These are phyloP conservation scores for Cladophialophora yegresii DNA, from an alignment of 2,329 filamentous ascomycete genomes.

Conservation along the genomic window DNA sequence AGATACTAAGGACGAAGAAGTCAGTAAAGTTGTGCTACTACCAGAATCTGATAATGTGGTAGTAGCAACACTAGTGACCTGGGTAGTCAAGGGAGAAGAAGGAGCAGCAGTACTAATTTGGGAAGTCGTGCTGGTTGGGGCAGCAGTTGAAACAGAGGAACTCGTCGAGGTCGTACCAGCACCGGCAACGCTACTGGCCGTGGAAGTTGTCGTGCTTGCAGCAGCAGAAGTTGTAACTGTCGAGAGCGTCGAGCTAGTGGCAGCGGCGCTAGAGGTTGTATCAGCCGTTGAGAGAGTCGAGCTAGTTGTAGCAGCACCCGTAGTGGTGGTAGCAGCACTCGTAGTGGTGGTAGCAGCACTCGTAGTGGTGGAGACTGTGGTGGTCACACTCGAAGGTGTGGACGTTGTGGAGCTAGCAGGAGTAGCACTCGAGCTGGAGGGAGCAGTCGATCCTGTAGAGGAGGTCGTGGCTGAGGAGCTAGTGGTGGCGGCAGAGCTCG, in stretches of 20 bases:
- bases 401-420: neutral
- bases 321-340: neutral
- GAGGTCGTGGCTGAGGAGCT: neutral
- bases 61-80: slow-evolving; percentile 2
- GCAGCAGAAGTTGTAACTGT: neutral
- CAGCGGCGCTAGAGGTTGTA: neutral
- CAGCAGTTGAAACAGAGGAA: neutral
- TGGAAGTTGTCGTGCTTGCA: neutral
- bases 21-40: slow-evolving; percentile 3
- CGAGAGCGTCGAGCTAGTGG: neutral
- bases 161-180: neutral
- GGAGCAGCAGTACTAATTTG: slow-evolving; percentile 16
- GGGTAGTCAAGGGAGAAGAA: slow-evolving; percentile 8
- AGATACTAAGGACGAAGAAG: neutral
- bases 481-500: neutral
- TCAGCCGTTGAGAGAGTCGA: slow-evolving; percentile 2
- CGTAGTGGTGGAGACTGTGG: neutral
- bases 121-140: slow-evolving; percentile 10
- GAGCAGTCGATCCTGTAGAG: slow-evolving; percentile 7
- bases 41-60: slow-evolving; percentile 1
- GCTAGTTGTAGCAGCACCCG: slow-evolving; percentile 2
- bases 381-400: neutral
- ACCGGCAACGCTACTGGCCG: neutral
- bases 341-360: too few relatives aligned
- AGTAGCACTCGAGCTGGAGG: neutral